Evolutionary conservation across 2,329 filamentous ascomycete species (phyloP).

Genomic region (Mollisiaceae sp.): DNA sequence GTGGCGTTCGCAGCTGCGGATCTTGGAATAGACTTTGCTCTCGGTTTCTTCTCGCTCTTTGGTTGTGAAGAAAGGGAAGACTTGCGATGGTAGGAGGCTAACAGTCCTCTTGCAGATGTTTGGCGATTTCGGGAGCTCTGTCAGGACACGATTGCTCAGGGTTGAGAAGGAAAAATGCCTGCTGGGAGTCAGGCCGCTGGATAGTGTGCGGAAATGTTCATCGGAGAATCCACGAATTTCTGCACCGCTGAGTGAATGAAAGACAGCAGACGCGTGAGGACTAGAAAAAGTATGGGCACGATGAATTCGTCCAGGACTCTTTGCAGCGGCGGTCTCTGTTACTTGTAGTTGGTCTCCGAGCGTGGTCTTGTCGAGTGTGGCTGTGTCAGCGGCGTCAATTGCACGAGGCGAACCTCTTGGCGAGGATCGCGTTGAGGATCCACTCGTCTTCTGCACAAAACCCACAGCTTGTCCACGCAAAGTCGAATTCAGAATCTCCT

Average conservation of each 20-base stretch:
- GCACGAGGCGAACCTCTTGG: background rate
- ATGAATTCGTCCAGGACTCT: background rate
- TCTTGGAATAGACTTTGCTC: constrained; percentile 22
- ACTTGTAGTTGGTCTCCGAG: background rate
- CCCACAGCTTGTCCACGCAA: background rate
- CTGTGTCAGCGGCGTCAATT: background rate
- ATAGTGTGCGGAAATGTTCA: background rate
- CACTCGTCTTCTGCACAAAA: background rate
- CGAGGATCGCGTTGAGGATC: background rate
- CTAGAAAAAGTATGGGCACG: background rate
- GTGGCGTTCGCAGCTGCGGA: constrained; percentile 24
- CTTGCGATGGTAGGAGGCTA: constrained; percentile 1
- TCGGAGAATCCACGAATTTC: background rate
- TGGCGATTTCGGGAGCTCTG: background rate
- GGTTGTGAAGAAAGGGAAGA: constrained; percentile 27
- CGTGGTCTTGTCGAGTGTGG: background rate
- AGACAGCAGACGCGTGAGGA: background rate
- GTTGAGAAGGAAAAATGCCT: background rate
- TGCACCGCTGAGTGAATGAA: background rate
- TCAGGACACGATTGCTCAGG: background rate
- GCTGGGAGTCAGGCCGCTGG: background rate
- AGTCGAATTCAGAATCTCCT: background rate
- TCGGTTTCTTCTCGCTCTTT: constrained; percentile 27
- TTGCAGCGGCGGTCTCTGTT: background rate
- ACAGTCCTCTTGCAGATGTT: background rate